Evolutionary conservation across 352 stramenopile species (phyloP).

Genomic region (Phytophthora hybrid): DNA sequence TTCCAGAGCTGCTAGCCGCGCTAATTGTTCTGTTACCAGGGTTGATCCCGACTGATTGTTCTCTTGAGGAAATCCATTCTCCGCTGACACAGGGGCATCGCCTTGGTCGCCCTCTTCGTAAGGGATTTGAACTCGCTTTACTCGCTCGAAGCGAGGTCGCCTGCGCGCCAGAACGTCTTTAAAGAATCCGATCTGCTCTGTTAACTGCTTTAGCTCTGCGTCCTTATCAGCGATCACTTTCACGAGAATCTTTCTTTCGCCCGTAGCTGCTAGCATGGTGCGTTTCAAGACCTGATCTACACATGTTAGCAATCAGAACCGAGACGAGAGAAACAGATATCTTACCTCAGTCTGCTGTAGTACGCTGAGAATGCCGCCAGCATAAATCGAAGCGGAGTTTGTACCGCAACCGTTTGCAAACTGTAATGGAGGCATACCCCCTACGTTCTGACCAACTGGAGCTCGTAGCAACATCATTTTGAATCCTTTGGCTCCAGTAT

Average conservation of each 20-base stretch:
- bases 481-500: not conserved
- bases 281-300: constrained; percentile 48
- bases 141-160: constrained; percentile 17
- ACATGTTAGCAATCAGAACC: not conserved
- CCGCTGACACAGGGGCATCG: not conserved
- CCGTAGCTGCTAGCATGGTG: constrained; percentile 42
- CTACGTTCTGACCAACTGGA: not conserved
- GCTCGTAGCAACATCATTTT: constrained; percentile 33
- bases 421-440: constrained; percentile 11
- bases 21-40: constrained; percentile 13
- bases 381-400: constrained; percentile 55
- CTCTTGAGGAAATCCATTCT: not conserved
- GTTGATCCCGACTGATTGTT: not conserved
- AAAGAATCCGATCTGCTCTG: constrained; percentile 67
- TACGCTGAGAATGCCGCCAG: constrained; percentile 50
- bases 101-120: constrained; percentile 6
- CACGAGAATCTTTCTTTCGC: constrained; percentile 48
- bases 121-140: not conserved
- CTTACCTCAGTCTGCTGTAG: constrained; percentile 61
- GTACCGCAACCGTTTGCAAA: constrained; percentile 54
- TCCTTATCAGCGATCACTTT: constrained; percentile 43
- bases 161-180: constrained; percentile 66
- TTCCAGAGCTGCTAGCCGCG: constrained; percentile 23
- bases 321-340: not conserved
- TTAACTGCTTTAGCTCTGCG: constrained; percentile 40